Percentiles rank a stretch among this genome's conserved stretches.
These are phyloP conservation scores for Candida pini DNA, from an alignment of 805 yeast genomes.

Conservation along the genomic window DNA sequence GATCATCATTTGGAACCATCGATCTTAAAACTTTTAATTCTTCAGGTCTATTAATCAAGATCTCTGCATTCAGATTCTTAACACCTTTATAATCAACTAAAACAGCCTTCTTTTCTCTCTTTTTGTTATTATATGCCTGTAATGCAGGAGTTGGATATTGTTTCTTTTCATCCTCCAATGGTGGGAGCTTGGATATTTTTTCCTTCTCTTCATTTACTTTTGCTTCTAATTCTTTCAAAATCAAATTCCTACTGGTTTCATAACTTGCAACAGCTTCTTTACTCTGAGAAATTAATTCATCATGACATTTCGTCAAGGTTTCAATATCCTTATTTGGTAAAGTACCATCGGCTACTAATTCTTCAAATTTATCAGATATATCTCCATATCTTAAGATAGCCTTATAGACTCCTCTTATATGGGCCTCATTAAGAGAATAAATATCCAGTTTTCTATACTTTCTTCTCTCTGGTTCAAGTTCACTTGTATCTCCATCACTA, in stretches of 20 bases:
- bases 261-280: conserved; percentile 57
- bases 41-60: conserved; percentile 74
- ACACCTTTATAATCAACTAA: conserved; percentile 85
- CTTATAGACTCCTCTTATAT: conserved; percentile 78
- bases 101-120: conserved; percentile 84
- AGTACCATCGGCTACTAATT: conserved; percentile 83
- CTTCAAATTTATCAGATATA: conserved; percentile 70
- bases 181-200: conserved; percentile 26
- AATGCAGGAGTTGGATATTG: conserved; percentile 27
- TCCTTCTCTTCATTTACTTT: conserved; percentile 53
- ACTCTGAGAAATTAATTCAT: conserved; percentile 64
- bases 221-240: conserved; percentile 52
- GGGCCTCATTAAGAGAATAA: conserved; percentile 71
- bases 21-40: conserved; percentile 67
- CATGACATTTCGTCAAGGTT: conserved; percentile 65
- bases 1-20: conserved; percentile 47
- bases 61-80: conserved; percentile 85
- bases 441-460: conserved; percentile 34
- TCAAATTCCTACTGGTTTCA: conserved; percentile 54
- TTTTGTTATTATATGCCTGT: conserved; percentile 42
- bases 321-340: conserved; percentile 81
- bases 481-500: conserved; percentile 37
- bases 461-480: conserved; percentile 34
- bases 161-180: conserved; percentile 22
- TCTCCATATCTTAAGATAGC: conserved; percentile 82